phyloP scores from a whole-genome alignment of 1,284 basidiomycete genomes.

The Cutaneotrichosporon curvatum region DNA sequence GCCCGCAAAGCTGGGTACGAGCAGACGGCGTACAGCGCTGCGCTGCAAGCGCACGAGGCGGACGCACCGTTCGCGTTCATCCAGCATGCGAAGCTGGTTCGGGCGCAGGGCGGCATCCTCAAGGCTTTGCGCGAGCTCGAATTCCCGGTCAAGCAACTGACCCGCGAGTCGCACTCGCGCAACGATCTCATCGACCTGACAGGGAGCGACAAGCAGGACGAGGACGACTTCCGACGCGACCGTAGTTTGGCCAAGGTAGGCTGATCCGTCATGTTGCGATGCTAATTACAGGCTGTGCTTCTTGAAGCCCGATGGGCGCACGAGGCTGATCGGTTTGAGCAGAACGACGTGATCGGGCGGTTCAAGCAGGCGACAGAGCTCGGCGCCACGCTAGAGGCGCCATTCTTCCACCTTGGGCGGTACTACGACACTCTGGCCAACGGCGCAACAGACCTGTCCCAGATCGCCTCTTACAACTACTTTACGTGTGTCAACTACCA shows the following conservation, averaged over 20 bases:
- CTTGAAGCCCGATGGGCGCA: slow-evolving; percentile 90
- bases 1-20: slow-evolving; percentile 90
- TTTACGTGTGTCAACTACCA: slow-evolving; percentile 59
- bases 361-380: slow-evolving; percentile 57
- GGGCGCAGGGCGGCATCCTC: slow-evolving; percentile 70
- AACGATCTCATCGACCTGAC: slow-evolving; percentile 51
- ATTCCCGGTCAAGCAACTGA: slow-evolving; percentile 7
- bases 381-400: slow-evolving; percentile 67
- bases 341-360: slow-evolving; percentile 56
- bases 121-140: slow-evolving; percentile 77
- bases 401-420: slow-evolving; percentile 74
- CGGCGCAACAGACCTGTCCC: slow-evolving; percentile 13
- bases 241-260: slow-evolving; percentile 61
- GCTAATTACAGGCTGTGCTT: slow-evolving; percentile 61
- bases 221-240: slow-evolving; percentile 41
- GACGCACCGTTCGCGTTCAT: slow-evolving; percentile 75
- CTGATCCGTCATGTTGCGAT: slow-evolving; percentile 3
- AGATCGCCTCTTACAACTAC: slow-evolving; percentile 16
- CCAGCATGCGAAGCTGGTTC: slow-evolving; percentile 82
- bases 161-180: slow-evolving; percentile 2
- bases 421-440: slow-evolving; percentile 61
- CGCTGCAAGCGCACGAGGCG: slow-evolving; percentile 78
- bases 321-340: slow-evolving; percentile 76
- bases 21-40: slow-evolving; percentile 95
- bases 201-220: slow-evolving; percentile 40